Base-by-base conservation (phyloP, 495 filamentous ascomycete species). In the Collariella sp. region DNA sequence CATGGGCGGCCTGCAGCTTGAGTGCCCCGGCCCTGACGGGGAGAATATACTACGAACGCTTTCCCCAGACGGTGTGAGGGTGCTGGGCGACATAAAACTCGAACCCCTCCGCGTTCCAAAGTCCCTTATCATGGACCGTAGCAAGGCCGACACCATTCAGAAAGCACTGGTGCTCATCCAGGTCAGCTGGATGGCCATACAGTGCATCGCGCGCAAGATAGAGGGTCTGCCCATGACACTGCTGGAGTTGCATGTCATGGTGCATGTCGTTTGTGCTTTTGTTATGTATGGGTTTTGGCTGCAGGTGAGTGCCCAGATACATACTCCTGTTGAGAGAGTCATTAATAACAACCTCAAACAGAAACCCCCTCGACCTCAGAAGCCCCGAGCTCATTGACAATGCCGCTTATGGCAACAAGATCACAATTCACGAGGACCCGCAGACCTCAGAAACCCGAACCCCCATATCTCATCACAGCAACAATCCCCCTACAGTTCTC, bases 231-330 rank as follows among this genome's bases (percentile, higher is more conserved):
- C 64, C 1, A 35, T 66, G 2, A 62, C 66, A 5, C 33, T 72
- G 6, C 48, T 75, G 2, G 71, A 76, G 39, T 36, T 74, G 18
- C 66, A 72, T 57, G 68, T 64, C 1, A 41, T 72, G 13, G 67
- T 62, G 1, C 70, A 75, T 52, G 67, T 67, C 13, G 6, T 69
- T 10, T 71, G 69, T 45, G 65, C 70, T 12, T 20, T 71, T 1
- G 7, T 62, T 11, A 56, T 70, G 20, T 75, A 74, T 54, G 29
- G 44, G 0, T 45, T 65, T 10, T 62, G 60, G 56, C 20, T 51
- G 9, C 12, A 41, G 46, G 34, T 49, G 15, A 13, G 46, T 16
- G 31, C 5, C 13, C 13, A 15, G 13, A n/a, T 38, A 15, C 13
- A 10, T 5, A 5, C 1, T 15, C 12, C 35, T 38, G 12, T 15